Percentiles rank a stretch among this genome's conserved stretches.
These are phyloP conservation scores for Pythium sp. DNA, from an alignment of 352 stramenopile species.

Conservation along the genomic window DNA sequence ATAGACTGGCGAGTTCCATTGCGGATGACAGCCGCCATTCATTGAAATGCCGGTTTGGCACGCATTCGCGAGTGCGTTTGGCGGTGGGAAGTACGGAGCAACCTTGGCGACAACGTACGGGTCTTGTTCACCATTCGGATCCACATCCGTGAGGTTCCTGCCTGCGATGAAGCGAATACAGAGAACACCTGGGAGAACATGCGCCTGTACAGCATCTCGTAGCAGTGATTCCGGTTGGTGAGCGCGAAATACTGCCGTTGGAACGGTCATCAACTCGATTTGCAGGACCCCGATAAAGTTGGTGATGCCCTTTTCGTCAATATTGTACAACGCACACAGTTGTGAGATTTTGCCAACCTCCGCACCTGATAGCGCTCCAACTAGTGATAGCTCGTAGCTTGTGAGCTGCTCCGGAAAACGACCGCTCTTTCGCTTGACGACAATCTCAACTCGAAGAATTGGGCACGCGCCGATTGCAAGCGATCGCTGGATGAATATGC, in stretches of 20 bases:
- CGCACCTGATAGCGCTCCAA: slow-evolving; percentile 12
- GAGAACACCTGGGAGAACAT: slow-evolving; percentile 26
- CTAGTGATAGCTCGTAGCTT: slow-evolving; percentile 24
- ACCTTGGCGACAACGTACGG: slow-evolving; percentile 38
- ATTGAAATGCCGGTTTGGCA: slow-evolving; percentile 48
- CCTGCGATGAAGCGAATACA: slow-evolving; percentile 41
- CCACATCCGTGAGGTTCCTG: slow-evolving; percentile 44
- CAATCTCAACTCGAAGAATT: slow-evolving; percentile 32
- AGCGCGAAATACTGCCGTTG: background rate
- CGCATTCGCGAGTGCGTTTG: slow-evolving; percentile 2
- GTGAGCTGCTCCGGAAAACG: slow-evolving; percentile 29
- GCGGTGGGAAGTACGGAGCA: slow-evolving; percentile 15
- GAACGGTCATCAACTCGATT: slow-evolving; percentile 10
- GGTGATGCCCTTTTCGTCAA: background rate
- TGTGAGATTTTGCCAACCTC: slow-evolving; percentile 10
- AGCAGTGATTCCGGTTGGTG: background rate
- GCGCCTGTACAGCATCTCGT: background rate
- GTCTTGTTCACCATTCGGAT: slow-evolving; percentile 50
- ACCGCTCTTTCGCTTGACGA: slow-evolving; percentile 21
- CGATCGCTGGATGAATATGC: slow-evolving; percentile 17
- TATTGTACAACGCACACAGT: slow-evolving; percentile 22
- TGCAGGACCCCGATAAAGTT: slow-evolving; percentile 18
- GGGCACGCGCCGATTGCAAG: slow-evolving; percentile 30
- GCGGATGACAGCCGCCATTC: slow-evolving; percentile 45
- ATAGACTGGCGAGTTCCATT: slow-evolving; percentile 47